phyloP scores from a whole-genome alignment of 495 filamentous ascomycete genomes.

The Xylaria venustula region DNA sequence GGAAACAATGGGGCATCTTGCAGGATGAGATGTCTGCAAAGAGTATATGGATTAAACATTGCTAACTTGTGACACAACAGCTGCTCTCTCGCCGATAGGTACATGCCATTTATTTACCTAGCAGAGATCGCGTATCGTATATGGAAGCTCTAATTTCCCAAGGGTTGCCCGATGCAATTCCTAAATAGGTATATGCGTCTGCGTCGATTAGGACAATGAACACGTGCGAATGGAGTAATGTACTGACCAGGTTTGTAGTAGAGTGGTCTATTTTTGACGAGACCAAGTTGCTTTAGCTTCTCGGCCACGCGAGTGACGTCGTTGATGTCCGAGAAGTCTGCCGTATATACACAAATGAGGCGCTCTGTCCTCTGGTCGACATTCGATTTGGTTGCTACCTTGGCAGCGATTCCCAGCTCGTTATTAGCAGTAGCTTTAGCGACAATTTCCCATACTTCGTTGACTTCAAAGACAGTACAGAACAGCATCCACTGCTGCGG shows the following conservation, averaged over 20 bases:
- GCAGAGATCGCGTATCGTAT: constrained; percentile 44
- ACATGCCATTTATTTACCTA: constrained; percentile 14
- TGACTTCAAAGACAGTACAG: constrained; percentile 51
- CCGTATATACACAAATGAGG: constrained; percentile 76
- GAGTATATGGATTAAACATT: too few relatives aligned
- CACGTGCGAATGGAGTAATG: background rate
- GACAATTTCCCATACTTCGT: constrained; percentile 62
- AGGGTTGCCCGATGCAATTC: constrained; percentile 62
- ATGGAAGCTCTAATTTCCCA: constrained; percentile 65
- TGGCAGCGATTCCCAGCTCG: constrained; percentile 65
- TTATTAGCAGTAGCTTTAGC: constrained; percentile 61
- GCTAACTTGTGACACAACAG: background rate
- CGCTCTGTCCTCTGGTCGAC: constrained; percentile 37
- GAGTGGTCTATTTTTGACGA: constrained; percentile 55
- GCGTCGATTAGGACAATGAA: background rate
- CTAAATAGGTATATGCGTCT: constrained; percentile 74
- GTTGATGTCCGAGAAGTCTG: constrained; percentile 63
- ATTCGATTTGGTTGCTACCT: constrained; percentile 56
- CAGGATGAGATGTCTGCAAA: too few relatives aligned
- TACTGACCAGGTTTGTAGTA: constrained; percentile 72
- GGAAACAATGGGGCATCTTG: background rate
- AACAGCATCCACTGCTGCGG: constrained; percentile 78
- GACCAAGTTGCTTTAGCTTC: constrained; percentile 56
- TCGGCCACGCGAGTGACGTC: constrained; percentile 68
- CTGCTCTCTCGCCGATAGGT: background rate